Evolutionary conservation across 2,329 filamentous ascomycete genomes (phyloP).

Genomic region (Bretziella fagacearum): DNA sequence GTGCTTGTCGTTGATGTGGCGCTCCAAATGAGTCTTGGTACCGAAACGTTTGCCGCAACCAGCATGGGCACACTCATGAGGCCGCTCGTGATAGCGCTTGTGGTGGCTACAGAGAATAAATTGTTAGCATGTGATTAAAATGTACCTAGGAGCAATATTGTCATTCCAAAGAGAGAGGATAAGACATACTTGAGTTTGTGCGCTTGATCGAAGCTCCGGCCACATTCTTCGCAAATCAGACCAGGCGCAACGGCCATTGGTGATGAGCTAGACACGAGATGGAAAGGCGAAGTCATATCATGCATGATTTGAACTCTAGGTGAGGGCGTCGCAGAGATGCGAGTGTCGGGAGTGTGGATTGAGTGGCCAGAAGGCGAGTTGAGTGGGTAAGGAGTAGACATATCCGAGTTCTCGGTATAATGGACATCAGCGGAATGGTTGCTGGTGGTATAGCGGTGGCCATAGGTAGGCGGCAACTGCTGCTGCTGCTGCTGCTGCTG

Average conservation of each 20-base stretch:
- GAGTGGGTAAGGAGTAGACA: slow-evolving; percentile 27
- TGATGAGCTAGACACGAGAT: slow-evolving; percentile 8
- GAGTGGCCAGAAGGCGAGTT: slow-evolving; percentile 26
- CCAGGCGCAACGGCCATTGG: slow-evolving; percentile 13
- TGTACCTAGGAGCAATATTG: neutral
- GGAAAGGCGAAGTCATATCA: slow-evolving; percentile 23
- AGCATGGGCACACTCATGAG: slow-evolving; percentile 38
- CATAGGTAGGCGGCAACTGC: neutral
- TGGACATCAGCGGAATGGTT: slow-evolving; percentile 13
- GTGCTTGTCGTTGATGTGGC: slow-evolving; percentile 46
- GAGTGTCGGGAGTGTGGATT: slow-evolving; percentile 31
- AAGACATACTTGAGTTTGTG: slow-evolving; percentile 40
- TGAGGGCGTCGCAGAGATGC: slow-evolving; percentile 26
- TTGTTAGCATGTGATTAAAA: slow-evolving; percentile 17
- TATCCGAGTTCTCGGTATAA: slow-evolving; percentile 23
- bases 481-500: neutral
- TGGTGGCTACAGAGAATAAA: slow-evolving; percentile 30
- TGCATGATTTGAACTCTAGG: slow-evolving; percentile 24
- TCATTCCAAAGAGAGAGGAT: slow-evolving; percentile 1
- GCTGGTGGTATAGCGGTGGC: slow-evolving; percentile 12
- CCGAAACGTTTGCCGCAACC: slow-evolving; percentile 40
- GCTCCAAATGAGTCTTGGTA: slow-evolving; percentile 44
- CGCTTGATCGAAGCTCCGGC: slow-evolving; percentile 36
- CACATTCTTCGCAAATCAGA: slow-evolving; percentile 27
- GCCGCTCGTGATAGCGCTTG: slow-evolving; percentile 42